A percentile compares a stretch with the other conserved stretches of the same genome.
Conservation (phyloP, 805 yeast genomes). For the Yarrowia sp. region DNA sequence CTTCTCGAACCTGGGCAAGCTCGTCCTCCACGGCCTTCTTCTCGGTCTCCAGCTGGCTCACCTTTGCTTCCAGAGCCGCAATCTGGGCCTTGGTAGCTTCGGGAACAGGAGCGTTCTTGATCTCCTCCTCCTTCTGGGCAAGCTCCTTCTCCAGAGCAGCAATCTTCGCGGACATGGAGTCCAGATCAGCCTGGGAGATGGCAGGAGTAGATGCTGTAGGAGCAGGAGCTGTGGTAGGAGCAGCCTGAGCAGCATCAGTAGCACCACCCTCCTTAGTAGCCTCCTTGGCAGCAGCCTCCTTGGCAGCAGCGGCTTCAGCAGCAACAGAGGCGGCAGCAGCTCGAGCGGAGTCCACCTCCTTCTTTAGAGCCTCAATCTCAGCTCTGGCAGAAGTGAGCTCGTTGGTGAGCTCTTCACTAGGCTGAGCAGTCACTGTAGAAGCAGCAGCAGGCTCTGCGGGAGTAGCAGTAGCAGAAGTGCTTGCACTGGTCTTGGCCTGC, state of each 20-base stretch:
- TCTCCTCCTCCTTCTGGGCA: constrained; percentile 43
- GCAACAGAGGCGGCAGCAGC: constrained; percentile 12
- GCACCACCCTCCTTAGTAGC: not conserved
- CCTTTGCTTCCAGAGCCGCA: constrained; percentile 6
- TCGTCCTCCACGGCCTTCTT: constrained; percentile 38
- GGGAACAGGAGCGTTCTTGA: constrained; percentile 39
- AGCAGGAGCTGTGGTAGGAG: not conserved
- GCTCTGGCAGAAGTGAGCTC: constrained; percentile 27
- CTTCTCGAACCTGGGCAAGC: constrained; percentile 40
- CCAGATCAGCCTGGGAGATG: constrained; percentile 27
- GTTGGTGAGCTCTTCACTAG: not conserved
- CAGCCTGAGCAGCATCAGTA: constrained; percentile 32
- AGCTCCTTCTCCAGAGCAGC: constrained; percentile 44
- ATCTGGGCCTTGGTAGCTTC: constrained; percentile 17
- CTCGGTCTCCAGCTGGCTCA: constrained; percentile 38
- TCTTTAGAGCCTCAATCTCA: constrained; percentile 35
- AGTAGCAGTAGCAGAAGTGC: no score
- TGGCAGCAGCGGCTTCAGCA: constrained; percentile 6
- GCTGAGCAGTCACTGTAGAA: not conserved
- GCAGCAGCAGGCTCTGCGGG: not conserved
- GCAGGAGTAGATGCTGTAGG: not conserved
- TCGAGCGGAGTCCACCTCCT: constrained; percentile 29
- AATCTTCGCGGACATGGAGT: constrained; percentile 44
- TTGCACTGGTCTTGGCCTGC: no score
- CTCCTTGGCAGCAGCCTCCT: not conserved